Conservation (phyloP, 768 basidiomycete genomes). For the Clitopilus hobsonii region DNA sequence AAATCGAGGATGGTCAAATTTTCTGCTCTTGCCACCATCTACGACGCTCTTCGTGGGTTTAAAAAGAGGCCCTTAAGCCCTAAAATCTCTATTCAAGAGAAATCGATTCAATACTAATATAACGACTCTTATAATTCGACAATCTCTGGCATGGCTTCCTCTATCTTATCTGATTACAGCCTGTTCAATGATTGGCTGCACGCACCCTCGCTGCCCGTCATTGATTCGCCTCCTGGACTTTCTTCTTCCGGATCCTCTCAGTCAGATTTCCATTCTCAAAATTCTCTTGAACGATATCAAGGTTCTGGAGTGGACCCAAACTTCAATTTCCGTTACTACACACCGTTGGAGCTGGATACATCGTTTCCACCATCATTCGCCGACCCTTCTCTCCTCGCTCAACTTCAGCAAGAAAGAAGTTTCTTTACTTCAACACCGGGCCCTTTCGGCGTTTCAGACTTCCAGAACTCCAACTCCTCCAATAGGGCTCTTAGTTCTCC, state of each 20-base stretch:
- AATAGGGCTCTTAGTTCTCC: neutral
- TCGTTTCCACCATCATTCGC: neutral
- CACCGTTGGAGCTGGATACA: neutral
- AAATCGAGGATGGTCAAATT: neutral
- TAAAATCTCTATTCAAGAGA: too few species aligned
- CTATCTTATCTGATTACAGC: constrained; percentile 4
- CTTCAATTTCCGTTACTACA: neutral
- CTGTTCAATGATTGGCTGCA: constrained; percentile 8
- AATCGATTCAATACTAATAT: too few species aligned
- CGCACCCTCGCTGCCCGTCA: neutral
- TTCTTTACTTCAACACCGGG: neutral
- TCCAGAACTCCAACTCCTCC: neutral
- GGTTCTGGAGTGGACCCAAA: neutral
- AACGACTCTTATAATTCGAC: too few species aligned
- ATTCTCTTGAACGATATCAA: neutral
- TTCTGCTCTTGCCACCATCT: neutral
- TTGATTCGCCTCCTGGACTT: neutral
- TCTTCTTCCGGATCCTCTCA: neutral
- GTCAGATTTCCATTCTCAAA: neutral
- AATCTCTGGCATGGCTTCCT: too few species aligned
- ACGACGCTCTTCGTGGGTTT: neutral
- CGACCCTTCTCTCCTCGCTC: neutral
- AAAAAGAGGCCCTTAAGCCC: neutral
- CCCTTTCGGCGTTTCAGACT: neutral
- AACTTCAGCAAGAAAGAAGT: neutral